Conservation (phyloP, 2,329 filamentous ascomycete genomes). For the Colletotrichum higginsianum region DNA sequence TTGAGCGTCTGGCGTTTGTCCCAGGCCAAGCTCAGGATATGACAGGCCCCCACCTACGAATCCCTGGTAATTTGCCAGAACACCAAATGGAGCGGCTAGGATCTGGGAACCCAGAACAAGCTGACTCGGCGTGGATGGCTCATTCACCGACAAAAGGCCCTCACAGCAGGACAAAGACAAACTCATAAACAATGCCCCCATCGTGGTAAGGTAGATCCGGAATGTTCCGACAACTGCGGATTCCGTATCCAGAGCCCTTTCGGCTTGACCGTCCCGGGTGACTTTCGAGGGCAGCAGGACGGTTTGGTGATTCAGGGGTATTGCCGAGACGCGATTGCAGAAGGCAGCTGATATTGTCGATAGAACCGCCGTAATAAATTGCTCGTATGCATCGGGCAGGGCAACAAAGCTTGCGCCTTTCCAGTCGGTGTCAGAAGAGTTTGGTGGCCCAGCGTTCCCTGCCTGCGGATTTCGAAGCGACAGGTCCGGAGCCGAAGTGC, state of each 20-base stretch:
- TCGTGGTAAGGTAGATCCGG: slow-evolving; percentile 69
- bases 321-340: slow-evolving; percentile 63
- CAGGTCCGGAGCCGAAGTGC: slow-evolving; percentile 57
- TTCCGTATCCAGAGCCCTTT: slow-evolving; percentile 25
- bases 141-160: slow-evolving; percentile 63
- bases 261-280: slow-evolving; percentile 29
- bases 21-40: slow-evolving; percentile 54
- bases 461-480: slow-evolving; percentile 49
- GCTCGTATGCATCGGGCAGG: slow-evolving; percentile 65
- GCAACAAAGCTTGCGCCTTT: slow-evolving; percentile 54
- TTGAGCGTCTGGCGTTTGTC: slow-evolving; percentile 69
- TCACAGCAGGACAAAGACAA: slow-evolving; percentile 63
- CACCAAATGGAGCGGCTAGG: slow-evolving; percentile 69
- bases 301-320: slow-evolving; percentile 68
- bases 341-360: slow-evolving; percentile 66
- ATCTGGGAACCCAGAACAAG: slow-evolving; percentile 61
- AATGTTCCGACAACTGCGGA: slow-evolving; percentile 59
- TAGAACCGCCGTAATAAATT: slow-evolving; percentile 68
- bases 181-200: slow-evolving; percentile 66
- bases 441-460: slow-evolving; percentile 44
- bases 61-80: slow-evolving; percentile 60
- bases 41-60: slow-evolving; percentile 53
- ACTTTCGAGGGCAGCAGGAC: slow-evolving; percentile 57
- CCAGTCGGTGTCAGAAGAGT: slow-evolving; percentile 46
- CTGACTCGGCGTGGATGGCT: slow-evolving; percentile 57